Percentiles rank a stretch among this genome's conserved stretches.
Evolutionary conservation across 257 asterid species (phyloP).

Genomic region (Solanum pinnatisectum): DNA sequence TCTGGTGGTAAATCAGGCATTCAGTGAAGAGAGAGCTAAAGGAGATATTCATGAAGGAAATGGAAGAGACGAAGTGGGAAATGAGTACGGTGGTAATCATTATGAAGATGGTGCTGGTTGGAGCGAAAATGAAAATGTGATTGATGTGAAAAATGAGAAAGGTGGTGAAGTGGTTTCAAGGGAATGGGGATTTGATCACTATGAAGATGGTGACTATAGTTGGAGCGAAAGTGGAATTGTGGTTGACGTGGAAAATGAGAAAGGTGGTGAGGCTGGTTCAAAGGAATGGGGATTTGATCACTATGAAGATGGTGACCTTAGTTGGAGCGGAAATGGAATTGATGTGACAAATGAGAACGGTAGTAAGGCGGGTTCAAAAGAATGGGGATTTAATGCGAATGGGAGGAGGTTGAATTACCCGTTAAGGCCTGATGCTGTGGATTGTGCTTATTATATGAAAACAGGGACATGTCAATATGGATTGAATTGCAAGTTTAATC

Average conservation of each 20-base stretch:
- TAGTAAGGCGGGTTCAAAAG: background rate
- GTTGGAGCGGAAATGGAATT: background rate
- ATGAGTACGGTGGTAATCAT: background rate
- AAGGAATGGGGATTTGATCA: background rate
- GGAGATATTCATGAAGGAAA: background rate
- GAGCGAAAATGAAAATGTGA: background rate
- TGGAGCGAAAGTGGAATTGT: background rate
- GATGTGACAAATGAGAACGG: background rate
- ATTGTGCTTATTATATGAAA: conserved; percentile 26
- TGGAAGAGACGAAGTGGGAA: background rate
- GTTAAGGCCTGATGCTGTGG: conserved; percentile 22
- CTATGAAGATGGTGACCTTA: background rate
- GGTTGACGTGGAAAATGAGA: background rate
- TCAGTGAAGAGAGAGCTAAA: background rate
- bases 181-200: background rate
- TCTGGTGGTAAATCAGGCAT: background rate
- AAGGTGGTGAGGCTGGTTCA: background rate
- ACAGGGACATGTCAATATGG: conserved; percentile 34
- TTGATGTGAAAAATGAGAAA: background rate
- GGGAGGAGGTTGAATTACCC: background rate
- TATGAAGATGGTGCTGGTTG: background rate
- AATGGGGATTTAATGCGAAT: background rate
- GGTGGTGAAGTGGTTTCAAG: background rate
- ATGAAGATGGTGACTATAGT: background rate
- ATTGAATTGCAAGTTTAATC: conserved; percentile 27